These are phyloP conservation scores for Pleurotus tuber-regium DNA, from an alignment of 768 basidiomycete species.

Conservation along the genomic window DNA sequence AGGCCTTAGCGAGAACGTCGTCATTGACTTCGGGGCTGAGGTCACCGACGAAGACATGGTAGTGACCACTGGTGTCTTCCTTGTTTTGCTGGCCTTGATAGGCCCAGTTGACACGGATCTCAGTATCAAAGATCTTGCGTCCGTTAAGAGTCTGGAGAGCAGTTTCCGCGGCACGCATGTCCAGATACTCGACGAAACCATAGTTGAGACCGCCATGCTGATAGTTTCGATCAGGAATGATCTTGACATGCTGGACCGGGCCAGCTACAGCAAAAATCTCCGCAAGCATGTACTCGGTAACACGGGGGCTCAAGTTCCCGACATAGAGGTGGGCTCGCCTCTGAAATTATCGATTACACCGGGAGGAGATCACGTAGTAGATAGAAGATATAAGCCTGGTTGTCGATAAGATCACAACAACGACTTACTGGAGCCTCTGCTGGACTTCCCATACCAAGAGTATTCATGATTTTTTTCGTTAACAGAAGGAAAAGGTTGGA, in stretches of 20 bases:
- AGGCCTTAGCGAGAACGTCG: slow-evolving; percentile 94
- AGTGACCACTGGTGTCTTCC: slow-evolving; percentile 97
- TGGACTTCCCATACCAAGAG: slow-evolving; percentile 65
- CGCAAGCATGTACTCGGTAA: slow-evolving; percentile 98
- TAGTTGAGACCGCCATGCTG: slow-evolving; percentile 99
- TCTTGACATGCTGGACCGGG: slow-evolving; percentile 98
- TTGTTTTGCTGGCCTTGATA: slow-evolving; percentile 98
- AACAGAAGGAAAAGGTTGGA: slow-evolving; percentile 49
- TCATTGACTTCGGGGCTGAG: slow-evolving; percentile 99
- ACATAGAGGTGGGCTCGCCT: slow-evolving; percentile 97
- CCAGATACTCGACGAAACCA: slow-evolving; percentile 98
- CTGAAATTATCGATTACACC: slow-evolving; percentile 38
- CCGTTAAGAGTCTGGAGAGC: slow-evolving; percentile 98
- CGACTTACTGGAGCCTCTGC: slow-evolving; percentile 77
- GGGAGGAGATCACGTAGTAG: slow-evolving; percentile 16
- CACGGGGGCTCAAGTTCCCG: slow-evolving; percentile 95
- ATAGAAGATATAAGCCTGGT: slow-evolving; percentile 31
- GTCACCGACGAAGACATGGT: slow-evolving; percentile 99
- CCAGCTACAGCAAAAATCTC: slow-evolving; percentile 97
- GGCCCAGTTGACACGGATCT: slow-evolving; percentile 99
- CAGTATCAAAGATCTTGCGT: slow-evolving; percentile 99
- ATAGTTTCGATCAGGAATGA: slow-evolving; percentile 99
- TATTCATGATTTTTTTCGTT: slow-evolving; percentile 66
- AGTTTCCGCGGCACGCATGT: slow-evolving; percentile 98
- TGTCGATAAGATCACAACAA: slow-evolving; percentile 17